These are phyloP conservation scores for Sanghuangporus weigelae DNA, from an alignment of 1,284 basidiomycete genomes.

Conservation along the genomic window DNA sequence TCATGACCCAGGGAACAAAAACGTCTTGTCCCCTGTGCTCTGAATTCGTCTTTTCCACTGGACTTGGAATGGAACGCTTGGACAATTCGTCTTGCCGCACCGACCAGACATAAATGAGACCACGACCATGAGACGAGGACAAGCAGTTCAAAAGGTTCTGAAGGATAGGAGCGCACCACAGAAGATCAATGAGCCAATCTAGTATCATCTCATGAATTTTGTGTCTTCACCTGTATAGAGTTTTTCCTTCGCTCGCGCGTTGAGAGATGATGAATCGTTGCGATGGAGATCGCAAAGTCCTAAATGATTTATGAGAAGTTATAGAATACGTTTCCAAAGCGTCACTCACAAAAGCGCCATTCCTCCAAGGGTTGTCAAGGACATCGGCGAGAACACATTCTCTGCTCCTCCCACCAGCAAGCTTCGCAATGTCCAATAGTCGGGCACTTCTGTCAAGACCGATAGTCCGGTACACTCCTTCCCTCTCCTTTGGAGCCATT, in stretches of 20 bases:
- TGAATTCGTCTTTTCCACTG: not conserved
- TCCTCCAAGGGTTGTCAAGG: constrained; percentile 64
- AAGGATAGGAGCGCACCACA: constrained; percentile 8
- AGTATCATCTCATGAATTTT: constrained; percentile 18
- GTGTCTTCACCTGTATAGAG: constrained; percentile 59
- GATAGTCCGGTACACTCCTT: constrained; percentile 61
- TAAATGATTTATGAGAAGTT: constrained; percentile 29
- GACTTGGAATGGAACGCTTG: constrained; percentile 57
- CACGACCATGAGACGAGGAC: constrained; percentile 60
- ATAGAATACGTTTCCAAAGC: not conserved
- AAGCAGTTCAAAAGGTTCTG: constrained; percentile 66
- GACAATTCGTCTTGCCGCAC: constrained; percentile 86
- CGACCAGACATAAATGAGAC: constrained; percentile 98
- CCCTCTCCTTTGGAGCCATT: constrained; percentile 54
- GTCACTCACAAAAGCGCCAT: constrained; percentile 68
- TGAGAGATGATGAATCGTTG: constrained; percentile 91
- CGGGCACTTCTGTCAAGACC: constrained; percentile 81
- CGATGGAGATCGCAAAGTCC: constrained; percentile 95
- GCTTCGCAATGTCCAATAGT: constrained; percentile 69
- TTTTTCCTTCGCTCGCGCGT: constrained; percentile 64
- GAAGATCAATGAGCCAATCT: not conserved
- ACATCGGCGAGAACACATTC: constrained; percentile 80
- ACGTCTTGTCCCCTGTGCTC: constrained; percentile 35
- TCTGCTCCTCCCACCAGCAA: constrained; percentile 45
- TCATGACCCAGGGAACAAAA: constrained; percentile 42